phyloP scores from a whole-genome alignment of 139 green algal species.

The Axilococcus clingmanii region DNA sequence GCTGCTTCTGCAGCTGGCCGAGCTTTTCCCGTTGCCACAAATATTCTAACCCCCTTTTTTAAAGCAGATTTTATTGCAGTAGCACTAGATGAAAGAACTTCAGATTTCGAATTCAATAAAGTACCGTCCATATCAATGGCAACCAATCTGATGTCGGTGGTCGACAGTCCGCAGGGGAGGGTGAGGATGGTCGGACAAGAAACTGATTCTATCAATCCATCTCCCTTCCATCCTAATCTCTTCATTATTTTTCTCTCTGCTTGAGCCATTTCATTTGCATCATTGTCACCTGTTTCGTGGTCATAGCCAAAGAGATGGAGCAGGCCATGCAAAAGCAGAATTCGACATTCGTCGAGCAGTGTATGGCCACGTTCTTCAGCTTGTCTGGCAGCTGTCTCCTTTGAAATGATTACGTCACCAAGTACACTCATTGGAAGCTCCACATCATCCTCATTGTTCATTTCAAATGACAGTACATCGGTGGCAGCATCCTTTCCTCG shows the following conservation, averaged over 20 bases:
- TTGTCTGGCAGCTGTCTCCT: slow-evolving; percentile 84
- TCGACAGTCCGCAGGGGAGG: too few species aligned
- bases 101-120: slow-evolving; percentile 40
- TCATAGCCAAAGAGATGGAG: slow-evolving; percentile 87
- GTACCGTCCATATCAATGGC: slow-evolving; percentile 80
- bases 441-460: slow-evolving; percentile 19
- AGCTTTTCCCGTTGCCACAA: slow-evolving; percentile 92
- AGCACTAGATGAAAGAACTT: slow-evolving; percentile 45
- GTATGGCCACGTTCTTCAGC: slow-evolving; percentile 62
- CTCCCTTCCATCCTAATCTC: slow-evolving; percentile 58
- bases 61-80: slow-evolving; percentile 54
- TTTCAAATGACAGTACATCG: slow-evolving; percentile 91
- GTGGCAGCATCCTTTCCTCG: slow-evolving; percentile 66
- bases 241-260: slow-evolving; percentile 54
- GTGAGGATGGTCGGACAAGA: too few species aligned
- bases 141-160: slow-evolving; percentile 36
- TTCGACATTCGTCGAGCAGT: slow-evolving; percentile 62
- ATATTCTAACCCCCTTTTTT: slow-evolving; percentile 52
- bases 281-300: slow-evolving; percentile 65
- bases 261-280: slow-evolving; percentile 56
- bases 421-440: slow-evolving; percentile 51
- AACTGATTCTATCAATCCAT: slow-evolving; percentile 56
- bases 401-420: slow-evolving; percentile 85
- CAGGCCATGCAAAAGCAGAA: slow-evolving; percentile 91
- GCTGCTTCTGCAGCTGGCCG: slow-evolving; percentile 69